These are phyloP conservation scores for Rubus idaeus DNA, from an alignment of 306 rosid species.

Conservation along the genomic window DNA sequence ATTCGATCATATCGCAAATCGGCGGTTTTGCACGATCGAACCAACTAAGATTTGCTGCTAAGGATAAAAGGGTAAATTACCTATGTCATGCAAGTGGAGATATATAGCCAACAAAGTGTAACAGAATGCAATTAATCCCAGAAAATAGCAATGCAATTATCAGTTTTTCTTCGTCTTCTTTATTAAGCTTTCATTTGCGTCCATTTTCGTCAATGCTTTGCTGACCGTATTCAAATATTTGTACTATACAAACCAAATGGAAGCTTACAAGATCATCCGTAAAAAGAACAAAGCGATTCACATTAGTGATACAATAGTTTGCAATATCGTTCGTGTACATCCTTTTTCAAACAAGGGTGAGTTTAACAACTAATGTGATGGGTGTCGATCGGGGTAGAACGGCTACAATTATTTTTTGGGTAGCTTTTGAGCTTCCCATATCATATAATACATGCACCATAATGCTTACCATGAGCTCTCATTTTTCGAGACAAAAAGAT, in stretches of 20 bases:
- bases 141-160: no score
- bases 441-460: background rate
- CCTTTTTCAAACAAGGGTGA: background rate
- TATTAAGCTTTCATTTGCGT: no score
- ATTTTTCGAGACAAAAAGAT: no score
- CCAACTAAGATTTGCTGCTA: background rate
- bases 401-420: background rate
- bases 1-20: background rate
- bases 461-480: no score
- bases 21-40: background rate
- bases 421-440: slow-evolving; percentile 8
- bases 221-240: no score
- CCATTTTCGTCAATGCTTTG: background rate
- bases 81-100: no score
- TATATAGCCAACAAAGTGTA: no score
- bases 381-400: background rate
- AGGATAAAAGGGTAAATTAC: no score
- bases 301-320: background rate
- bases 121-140: no score
- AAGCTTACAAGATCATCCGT: background rate
- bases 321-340: background rate
- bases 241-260: rapidly evolving
- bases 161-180: no score
- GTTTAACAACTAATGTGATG: background rate
- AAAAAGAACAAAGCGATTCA: background rate